Base-by-base conservation (phyloP, 768 basidiomycete species). In the Piloderma croceum region DNA sequence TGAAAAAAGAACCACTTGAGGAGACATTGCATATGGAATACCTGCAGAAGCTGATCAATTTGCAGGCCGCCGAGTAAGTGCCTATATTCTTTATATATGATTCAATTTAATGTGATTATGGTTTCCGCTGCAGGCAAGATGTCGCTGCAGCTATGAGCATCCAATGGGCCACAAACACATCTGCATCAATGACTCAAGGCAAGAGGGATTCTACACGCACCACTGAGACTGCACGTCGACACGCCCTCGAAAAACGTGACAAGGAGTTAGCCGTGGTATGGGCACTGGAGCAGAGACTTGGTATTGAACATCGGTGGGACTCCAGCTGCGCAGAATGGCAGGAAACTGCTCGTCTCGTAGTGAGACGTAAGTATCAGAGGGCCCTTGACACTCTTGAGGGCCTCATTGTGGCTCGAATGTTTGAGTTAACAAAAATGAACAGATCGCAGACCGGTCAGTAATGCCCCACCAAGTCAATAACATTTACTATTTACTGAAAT, bases 1-100 rank as follows among this genome's bases (percentile, higher is more conserved):
- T 57, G 19, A 15, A 23, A 24, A 24, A 38, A 3, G 49, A 49
- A 33, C 47, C 53, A 3, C 22, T 38, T 10, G 24, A 48, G 18
- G 49, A 55, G n/a, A 48, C 48, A 11, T 41, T 50, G 6, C 35
- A 46, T 12, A 49, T 48, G 36, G 46, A 47, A 3, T 58, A 54
- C 35, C 44, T 41, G 20, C 18, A 50, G 20, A 45, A 43, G 20
- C 39, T 48, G n/a, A 45, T 46, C 5, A 38, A 21, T 7, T 23
- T 24, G 15, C 36, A 24, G 7, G 36, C 20, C 20, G 17, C 17
- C 4, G 36, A 38, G 7, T 38, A 17, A 38, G 36, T 38, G 11
- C 18, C 24, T n/a, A n/a, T n/a, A n/a, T n/a, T n/a, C n/a, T n/a
- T n/a, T n/a, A n/a, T n/a, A n/a, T n/a, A n/a, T n/a, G n/a, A n/a